Evolutionary conservation across 2,329 filamentous ascomycete species (phyloP).

Genomic region (Penicillium paneum): DNA sequence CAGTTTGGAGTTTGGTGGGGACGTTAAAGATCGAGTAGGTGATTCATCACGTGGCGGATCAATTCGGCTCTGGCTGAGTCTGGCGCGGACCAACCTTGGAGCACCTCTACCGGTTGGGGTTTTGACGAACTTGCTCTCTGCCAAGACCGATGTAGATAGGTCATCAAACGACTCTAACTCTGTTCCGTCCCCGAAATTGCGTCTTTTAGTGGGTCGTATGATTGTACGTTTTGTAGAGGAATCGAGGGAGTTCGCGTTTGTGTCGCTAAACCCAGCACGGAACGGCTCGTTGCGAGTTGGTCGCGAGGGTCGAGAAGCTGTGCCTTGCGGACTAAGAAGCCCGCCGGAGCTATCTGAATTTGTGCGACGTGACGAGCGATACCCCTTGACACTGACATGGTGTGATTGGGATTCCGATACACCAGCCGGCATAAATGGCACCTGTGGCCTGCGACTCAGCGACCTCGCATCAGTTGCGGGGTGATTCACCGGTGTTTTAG

Average conservation of each 20-base stretch:
- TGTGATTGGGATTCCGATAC: conserved; percentile 71
- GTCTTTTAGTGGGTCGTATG: conserved; percentile 66
- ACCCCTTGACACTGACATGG: conserved; percentile 68
- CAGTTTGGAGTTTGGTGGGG: conserved; percentile 52
- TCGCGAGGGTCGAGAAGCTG: conserved; percentile 41
- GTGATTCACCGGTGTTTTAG: conserved; percentile 70
- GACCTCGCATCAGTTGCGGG: conserved; percentile 38
- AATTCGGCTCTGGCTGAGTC: conserved; percentile 46
- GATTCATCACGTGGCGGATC: conserved; percentile 31
- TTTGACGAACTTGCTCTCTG: conserved; percentile 79
- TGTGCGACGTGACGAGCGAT: conserved; percentile 71
- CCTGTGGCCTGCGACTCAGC: conserved; percentile 56
- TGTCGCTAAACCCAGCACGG: conserved; percentile 44
- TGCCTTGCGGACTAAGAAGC: conserved; percentile 41
- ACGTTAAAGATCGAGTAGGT: conserved; percentile 55
- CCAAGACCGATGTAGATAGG: conserved; percentile 77
- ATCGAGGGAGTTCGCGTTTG: conserved; percentile 50
- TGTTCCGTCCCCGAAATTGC: conserved; percentile 84
- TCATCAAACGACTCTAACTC: conserved; percentile 95
- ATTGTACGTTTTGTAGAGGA: conserved; percentile 65
- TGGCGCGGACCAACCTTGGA: conserved; percentile 59
- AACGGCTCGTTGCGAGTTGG: conserved; percentile 49
- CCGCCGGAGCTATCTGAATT: conserved; percentile 70
- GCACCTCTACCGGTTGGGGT: conserved; percentile 68
- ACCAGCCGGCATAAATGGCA: conserved; percentile 78